These are phyloP conservation scores for Fusarium burgessii DNA, from an alignment of 2,329 filamentous ascomycete species.

Conservation along the genomic window DNA sequence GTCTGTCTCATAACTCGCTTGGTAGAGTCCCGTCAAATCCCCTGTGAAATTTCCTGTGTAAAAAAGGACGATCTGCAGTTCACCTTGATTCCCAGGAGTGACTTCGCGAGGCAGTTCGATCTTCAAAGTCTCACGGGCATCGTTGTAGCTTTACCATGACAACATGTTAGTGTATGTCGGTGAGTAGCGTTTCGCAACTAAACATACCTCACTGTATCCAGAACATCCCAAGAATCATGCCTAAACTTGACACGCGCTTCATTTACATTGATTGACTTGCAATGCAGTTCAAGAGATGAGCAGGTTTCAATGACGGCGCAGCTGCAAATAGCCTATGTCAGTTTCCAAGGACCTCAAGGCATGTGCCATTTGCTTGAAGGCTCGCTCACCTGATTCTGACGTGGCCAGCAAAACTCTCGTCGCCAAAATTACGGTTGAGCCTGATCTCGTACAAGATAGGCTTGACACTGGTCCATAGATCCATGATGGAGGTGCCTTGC, in stretches of 20 bases:
- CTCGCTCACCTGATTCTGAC: rapidly evolving
- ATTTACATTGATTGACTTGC: background rate
- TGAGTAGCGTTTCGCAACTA: rapidly evolving
- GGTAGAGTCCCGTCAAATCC: background rate
- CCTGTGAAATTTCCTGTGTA: background rate
- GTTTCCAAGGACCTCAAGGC: too few species aligned
- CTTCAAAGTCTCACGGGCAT: rapidly evolving
- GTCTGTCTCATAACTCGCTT: background rate
- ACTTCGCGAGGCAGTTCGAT: rapidly evolving
- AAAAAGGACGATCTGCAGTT: rapidly evolving
- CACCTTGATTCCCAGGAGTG: rapidly evolving
- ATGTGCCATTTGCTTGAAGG: too few species aligned
- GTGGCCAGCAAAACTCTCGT: background rate
- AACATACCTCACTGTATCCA: rapidly evolving
- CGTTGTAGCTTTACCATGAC: background rate
- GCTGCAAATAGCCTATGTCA: background rate
- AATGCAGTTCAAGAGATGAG: background rate
- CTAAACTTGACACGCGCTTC: rapidly evolving
- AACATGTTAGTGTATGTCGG: rapidly evolving
- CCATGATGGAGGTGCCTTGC: background rate
- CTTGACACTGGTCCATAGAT: background rate
- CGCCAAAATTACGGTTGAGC: background rate
- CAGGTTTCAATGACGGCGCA: background rate
- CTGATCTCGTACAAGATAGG: rapidly evolving
- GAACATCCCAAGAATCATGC: rapidly evolving